Conservation (phyloP, 2,329 filamentous ascomycete species). For the Sporothrix euskadiensis region DNA sequence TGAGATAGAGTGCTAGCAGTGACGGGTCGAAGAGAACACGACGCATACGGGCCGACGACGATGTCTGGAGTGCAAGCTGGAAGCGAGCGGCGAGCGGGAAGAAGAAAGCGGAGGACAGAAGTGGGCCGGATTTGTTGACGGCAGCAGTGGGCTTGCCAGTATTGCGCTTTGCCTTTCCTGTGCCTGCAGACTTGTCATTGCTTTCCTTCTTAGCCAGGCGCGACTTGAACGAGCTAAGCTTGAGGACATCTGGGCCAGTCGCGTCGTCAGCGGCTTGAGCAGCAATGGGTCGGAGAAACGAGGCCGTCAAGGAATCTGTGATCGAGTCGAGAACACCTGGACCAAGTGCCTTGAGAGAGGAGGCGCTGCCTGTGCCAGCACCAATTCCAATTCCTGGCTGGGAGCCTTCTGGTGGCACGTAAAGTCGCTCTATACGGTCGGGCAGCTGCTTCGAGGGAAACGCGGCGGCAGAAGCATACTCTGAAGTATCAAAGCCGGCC, state of each 20-base stretch:
- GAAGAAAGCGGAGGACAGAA: slow-evolving; percentile 79
- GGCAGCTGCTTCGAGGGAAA: slow-evolving; percentile 86
- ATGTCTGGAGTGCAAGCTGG: slow-evolving; percentile 58
- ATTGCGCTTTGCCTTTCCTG: slow-evolving; percentile 36
- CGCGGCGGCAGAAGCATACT: slow-evolving; percentile 50
- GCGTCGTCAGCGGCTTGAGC: slow-evolving; percentile 76
- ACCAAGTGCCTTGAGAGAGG: slow-evolving; percentile 53
- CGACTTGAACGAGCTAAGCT: slow-evolving; percentile 85
- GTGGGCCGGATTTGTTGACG: slow-evolving; percentile 73
- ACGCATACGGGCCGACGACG: slow-evolving; percentile 44
- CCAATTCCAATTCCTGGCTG: slow-evolving; percentile 28
- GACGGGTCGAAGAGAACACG: slow-evolving; percentile 72
- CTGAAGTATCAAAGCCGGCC: slow-evolving; percentile 68
- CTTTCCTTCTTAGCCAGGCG: slow-evolving; percentile 62
- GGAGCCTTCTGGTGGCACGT: slow-evolving; percentile 46
- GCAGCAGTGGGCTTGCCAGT: slow-evolving; percentile 58
- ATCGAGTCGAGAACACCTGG: slow-evolving; percentile 67
- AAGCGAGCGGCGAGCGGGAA: slow-evolving; percentile 81
- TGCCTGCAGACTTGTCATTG: slow-evolving; percentile 35
- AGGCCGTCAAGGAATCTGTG: slow-evolving; percentile 64
- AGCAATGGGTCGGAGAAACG: slow-evolving; percentile 79
- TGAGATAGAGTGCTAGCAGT: slow-evolving; percentile 76
- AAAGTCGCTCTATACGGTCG: slow-evolving; percentile 70
- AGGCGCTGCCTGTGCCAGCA: slow-evolving; percentile 34
- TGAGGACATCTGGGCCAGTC: slow-evolving; percentile 79